Evolutionary conservation across 768 basidiomycete genomes (phyloP).

Genomic region (Gelatoporia subvermispora): DNA sequence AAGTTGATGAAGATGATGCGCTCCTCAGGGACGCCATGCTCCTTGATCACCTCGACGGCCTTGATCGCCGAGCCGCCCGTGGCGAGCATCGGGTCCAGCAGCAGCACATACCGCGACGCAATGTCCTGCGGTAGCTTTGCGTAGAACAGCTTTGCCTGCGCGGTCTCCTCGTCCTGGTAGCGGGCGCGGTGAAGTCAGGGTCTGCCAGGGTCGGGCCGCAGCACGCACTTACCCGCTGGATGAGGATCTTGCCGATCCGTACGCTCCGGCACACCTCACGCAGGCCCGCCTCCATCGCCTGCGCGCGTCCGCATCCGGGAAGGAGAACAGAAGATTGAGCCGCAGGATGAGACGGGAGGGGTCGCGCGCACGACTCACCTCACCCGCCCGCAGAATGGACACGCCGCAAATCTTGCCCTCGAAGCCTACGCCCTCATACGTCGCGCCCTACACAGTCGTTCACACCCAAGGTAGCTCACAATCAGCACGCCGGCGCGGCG

Average conservation of each 20-base stretch:
- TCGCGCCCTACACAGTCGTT: constrained; percentile 49
- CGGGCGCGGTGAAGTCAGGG: not conserved
- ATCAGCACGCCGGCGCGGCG: not conserved
- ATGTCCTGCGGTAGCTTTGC: constrained; percentile 95
- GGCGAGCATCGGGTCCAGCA: constrained; percentile 97
- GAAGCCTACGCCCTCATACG: constrained; percentile 89
- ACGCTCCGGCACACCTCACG: constrained; percentile 93
- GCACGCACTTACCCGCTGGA: constrained; percentile 68
- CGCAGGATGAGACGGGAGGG: not conserved
- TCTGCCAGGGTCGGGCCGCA: not conserved
- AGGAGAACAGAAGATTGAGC: not conserved
- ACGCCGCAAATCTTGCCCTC: constrained; percentile 97
- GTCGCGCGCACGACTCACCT: constrained; percentile 45
- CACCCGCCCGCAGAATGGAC: constrained; percentile 90
- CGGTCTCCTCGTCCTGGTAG: constrained; percentile 87
- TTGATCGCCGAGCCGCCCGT: constrained; percentile 98
- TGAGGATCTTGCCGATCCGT: constrained; percentile 96
- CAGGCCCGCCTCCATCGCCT: constrained; percentile 98
- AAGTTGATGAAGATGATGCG: constrained; percentile 93
- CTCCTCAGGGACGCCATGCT: constrained; percentile 90
- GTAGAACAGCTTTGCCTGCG: constrained; percentile 89
- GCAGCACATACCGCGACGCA: constrained; percentile 82
- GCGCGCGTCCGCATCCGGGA: constrained; percentile 1
- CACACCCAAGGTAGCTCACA: not conserved
- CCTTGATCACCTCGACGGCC: constrained; percentile 90